These are phyloP conservation scores for Colletotrichum cereale DNA, from an alignment of 2,329 filamentous ascomycete genomes.

Conservation along the genomic window DNA sequence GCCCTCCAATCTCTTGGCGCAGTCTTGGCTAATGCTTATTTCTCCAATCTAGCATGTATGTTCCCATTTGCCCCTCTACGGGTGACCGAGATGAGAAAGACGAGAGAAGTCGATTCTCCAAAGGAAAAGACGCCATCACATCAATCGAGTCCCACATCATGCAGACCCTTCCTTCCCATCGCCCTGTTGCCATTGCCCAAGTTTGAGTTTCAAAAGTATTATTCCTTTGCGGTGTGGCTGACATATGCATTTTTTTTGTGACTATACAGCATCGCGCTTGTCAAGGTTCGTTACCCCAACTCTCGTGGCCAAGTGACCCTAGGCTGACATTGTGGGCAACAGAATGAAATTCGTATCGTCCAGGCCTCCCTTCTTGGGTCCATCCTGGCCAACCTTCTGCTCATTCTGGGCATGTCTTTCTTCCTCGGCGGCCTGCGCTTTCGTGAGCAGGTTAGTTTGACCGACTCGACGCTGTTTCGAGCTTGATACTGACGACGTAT, in stretches of 20 bases:
- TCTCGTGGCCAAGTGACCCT: neutral
- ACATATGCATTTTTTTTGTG: slow-evolving; percentile 39
- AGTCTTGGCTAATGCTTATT: slow-evolving; percentile 35
- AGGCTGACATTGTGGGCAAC: slow-evolving; percentile 22
- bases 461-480: neutral
- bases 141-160: slow-evolving; percentile 60
- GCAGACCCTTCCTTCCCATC: slow-evolving; percentile 11
- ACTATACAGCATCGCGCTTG: slow-evolving; percentile 75
- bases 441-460: slow-evolving; percentile 78
- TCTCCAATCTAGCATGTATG: slow-evolving; percentile 63
- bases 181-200: slow-evolving; percentile 40
- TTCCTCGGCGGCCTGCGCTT: slow-evolving; percentile 87
- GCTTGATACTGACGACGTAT: neutral
- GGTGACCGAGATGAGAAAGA: slow-evolving; percentile 47
- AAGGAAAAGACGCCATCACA: slow-evolving; percentile 61
- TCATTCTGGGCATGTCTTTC: slow-evolving; percentile 94
- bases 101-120: slow-evolving; percentile 41
- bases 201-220: slow-evolving; percentile 41
- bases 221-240: slow-evolving; percentile 47
- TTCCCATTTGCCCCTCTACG: slow-evolving; percentile 50
- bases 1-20: slow-evolving; percentile 27
- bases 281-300: slow-evolving; percentile 66
- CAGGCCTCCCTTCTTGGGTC: slow-evolving; percentile 92
- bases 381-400: slow-evolving; percentile 87
- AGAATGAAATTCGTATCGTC: slow-evolving; percentile 89